Evolutionary conservation across 192 early-diverging fungal genomes (phyloP), one percentile per base, ranked within the genome.

Genomic region (Gryganskiella cystojenkinii): DNA sequence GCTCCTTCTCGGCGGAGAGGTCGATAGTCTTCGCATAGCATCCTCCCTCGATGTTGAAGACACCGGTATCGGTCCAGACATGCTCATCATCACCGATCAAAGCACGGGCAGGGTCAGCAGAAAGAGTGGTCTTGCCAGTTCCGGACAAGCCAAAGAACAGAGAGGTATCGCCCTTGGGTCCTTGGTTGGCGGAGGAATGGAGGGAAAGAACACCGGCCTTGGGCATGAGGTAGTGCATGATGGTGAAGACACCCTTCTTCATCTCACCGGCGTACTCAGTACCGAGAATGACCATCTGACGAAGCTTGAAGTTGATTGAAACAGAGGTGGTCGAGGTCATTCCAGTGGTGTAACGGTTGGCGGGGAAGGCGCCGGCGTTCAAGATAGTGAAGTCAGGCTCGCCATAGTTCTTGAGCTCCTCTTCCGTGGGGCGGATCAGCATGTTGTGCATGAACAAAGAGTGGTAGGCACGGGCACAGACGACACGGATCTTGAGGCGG

Each of bases 61-160:
- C 86, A 73, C 95, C 95, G 61, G 90, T 86, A 80, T 97, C 93
- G 40, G 92, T 93, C 97, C 97, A 99, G 83, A 95, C 96, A 84
- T 99, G 97, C 85, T 99, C 97, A 84, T 99, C 97, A 86, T 99
- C 97, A 85, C 97, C 97, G 72, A 99, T 99, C 58, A 99, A 84
- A 72, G 86, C 85, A 58, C 97, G 95, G 85, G 88, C 91, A 27
- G 95, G 97, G 79, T 99, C 95, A n/a, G 97, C 97, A 40, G 93
- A 95, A 57, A 99, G 88, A 52, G 97, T 99, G 68, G 97, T 99
- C 88, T 99, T 99, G 57, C 97, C 97, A 56, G 97, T 99, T 74
- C 95, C 97, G 30, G 94, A 96, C 34, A 97, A 91, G 78, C 97
- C 97, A 74, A 99, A 99, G 93, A 99, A 99, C 64, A 99, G 82